Conservation (phyloP, 108 stramenopile genomes). For the Pseudonitzschia pungens region DNA sequence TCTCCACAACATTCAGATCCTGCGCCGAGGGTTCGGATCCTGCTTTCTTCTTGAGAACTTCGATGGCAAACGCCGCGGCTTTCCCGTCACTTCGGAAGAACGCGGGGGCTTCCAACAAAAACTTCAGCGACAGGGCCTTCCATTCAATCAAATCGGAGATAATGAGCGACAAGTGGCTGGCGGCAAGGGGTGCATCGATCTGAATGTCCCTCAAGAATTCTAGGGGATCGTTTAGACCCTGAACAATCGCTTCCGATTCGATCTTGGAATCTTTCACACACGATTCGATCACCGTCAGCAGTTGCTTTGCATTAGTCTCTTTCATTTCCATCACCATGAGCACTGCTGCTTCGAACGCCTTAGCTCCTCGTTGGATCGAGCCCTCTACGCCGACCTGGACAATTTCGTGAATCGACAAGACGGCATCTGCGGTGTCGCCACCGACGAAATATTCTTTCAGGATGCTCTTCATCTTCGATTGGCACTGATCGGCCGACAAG, state of each 20-base stretch:
- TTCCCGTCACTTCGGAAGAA: conserved; percentile 67
- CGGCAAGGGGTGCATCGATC: conserved; percentile 82
- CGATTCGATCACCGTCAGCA: conserved; percentile 40
- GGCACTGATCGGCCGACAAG: conserved; percentile 55
- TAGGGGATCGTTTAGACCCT: conserved; percentile 72
- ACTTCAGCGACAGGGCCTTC: conserved; percentile 44
- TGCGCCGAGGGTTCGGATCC: conserved; percentile 53
- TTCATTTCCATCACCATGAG: conserved; percentile 80
- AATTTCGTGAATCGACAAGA: conserved; percentile 67
- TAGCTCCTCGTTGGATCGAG: conserved; percentile 60
- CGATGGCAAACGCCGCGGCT: conserved; percentile 60
- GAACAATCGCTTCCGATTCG: conserved; percentile 33
- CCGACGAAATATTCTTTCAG: conserved; percentile 76
- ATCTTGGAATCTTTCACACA: conserved; percentile 56
- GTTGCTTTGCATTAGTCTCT: conserved; percentile 55
- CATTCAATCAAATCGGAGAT: conserved; percentile 54
- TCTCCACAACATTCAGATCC: conserved; percentile 48
- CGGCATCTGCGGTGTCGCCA: conserved; percentile 75
- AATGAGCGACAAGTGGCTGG: conserved; percentile 54
- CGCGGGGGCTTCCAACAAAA: conserved; percentile 63
- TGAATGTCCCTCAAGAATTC: conserved; percentile 75
- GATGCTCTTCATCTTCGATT: conserved; percentile 54
- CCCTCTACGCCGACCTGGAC: conserved; percentile 57
- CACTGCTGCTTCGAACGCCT: conserved; percentile 57
- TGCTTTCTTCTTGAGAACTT: conserved; percentile 51